Evolutionary conservation across 495 filamentous ascomycete species (phyloP).

Genomic region (Usnea hakonensis): DNA sequence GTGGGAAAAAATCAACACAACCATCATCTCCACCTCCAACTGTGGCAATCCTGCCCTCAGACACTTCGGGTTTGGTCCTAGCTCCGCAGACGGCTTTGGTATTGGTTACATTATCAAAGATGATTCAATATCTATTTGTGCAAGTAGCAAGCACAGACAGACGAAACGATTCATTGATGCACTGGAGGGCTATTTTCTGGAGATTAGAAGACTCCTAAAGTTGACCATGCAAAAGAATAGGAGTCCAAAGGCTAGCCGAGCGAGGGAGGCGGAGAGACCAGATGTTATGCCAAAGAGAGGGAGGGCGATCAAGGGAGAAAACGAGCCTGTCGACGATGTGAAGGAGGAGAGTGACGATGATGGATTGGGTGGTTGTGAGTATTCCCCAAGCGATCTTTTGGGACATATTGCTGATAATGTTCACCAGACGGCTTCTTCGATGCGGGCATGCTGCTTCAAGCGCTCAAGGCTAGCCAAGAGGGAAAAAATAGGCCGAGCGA

Average conservation of each 20-base stretch:
- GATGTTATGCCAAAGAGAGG: constrained; percentile 35
- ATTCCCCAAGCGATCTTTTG: constrained; percentile 17
- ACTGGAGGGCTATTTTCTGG: constrained; percentile 79
- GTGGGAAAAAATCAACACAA: constrained; percentile 93
- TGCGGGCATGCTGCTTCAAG: constrained; percentile 84
- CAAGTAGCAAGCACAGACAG: constrained; percentile 84
- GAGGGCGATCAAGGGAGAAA: constrained; percentile 40
- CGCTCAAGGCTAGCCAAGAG: constrained; percentile 58
- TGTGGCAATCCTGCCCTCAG: constrained; percentile 96
- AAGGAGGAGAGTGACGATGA: constrained; percentile 73
- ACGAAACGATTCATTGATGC: constrained; percentile 85
- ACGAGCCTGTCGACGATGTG: constrained; percentile 48
- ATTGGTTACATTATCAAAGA: constrained; percentile 99
- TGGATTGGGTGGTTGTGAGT: constrained; percentile 87
- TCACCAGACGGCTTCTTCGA: constrained; percentile 87
- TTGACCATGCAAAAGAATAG: constrained; percentile 51
- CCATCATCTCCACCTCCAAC: constrained; percentile 93
- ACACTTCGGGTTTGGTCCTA: constrained; percentile 94
- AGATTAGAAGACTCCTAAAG: constrained; percentile 76
- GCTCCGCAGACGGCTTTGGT: constrained; percentile 89
- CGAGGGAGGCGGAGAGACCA: constrained; percentile 56
- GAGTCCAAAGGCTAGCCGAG: constrained; percentile 50
- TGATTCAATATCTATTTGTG: constrained; percentile 84
- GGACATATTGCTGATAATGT: constrained; percentile 23
- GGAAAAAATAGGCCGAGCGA: constrained; percentile 41